Percentiles rank a stretch among this genome's conserved stretches.
These are phyloP conservation scores for Dichotomocladium elegans DNA, from an alignment of 371 early-diverging fungal species.

Conservation along the genomic window DNA sequence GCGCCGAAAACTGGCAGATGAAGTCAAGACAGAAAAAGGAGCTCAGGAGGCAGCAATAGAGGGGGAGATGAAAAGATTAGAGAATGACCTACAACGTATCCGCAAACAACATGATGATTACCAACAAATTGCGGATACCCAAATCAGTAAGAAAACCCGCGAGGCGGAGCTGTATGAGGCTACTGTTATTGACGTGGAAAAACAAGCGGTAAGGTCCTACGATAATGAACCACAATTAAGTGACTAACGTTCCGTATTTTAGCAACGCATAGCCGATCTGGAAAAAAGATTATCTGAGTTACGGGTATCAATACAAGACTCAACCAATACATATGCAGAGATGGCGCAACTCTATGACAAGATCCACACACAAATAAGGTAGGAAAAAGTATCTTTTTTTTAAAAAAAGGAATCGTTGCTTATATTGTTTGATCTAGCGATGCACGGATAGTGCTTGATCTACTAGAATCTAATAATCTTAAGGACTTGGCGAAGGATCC, in stretches of 20 bases:
- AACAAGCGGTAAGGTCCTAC: constrained; percentile 24
- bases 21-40: constrained; percentile 24
- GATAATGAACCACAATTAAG: neutral
- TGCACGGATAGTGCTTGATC: too few relatives aligned
- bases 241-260: neutral
- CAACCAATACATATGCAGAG: neutral
- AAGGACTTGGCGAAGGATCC: too few relatives aligned
- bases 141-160: constrained; percentile 13
- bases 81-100: constrained; percentile 74
- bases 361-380: too few relatives aligned
- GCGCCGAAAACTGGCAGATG: constrained; percentile 19
- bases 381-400: neutral
- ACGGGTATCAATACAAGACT: neutral
- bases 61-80: constrained; percentile 66
- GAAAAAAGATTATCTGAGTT: constrained; percentile 1
- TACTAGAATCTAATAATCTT: too few relatives aligned
- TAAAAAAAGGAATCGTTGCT: neutral
- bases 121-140: constrained; percentile 21
- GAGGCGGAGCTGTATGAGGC: constrained; percentile 18
- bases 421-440: too few relatives aligned
- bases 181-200: constrained; percentile 19
- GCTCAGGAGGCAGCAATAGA: constrained; percentile 44
- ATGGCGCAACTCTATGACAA: neutral
- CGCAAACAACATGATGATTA: constrained; percentile 62
- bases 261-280: constrained; percentile 5